Conservation (phyloP, 169 alveolate genomes). For the Miamiensis avidus region DNA sequence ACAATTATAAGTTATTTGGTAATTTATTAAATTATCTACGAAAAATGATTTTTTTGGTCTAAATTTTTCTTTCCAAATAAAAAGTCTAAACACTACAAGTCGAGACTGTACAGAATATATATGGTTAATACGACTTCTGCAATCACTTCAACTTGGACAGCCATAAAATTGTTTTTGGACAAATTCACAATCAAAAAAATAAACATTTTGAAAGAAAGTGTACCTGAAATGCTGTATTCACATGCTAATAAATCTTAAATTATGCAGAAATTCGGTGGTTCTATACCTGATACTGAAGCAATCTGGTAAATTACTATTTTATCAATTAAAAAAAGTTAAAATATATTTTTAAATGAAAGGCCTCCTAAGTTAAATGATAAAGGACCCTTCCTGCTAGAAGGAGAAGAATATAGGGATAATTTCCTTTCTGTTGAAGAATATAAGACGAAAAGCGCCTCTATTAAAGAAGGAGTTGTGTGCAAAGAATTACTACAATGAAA, state of each 20-base stretch:
- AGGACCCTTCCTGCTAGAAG: slow-evolving; percentile 1
- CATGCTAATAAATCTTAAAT: slow-evolving; percentile 25
- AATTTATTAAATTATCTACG: background rate
- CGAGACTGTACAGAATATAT: slow-evolving; percentile 42
- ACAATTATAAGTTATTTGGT: slow-evolving; percentile 26
- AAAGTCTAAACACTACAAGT: slow-evolving; percentile 32
- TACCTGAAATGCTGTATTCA: slow-evolving; percentile 8
- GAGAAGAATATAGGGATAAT: background rate
- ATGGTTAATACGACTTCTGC: slow-evolving; percentile 47
- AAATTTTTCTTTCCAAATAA: background rate
- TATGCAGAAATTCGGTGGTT: slow-evolving; percentile 40
- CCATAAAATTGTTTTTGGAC: slow-evolving; percentile 45
- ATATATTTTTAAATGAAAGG: background rate
- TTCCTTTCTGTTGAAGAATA: slow-evolving; percentile 8
- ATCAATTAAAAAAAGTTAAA: background rate
- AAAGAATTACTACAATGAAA: background rate
- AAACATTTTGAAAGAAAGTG: slow-evolving; percentile 31
- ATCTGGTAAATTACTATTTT: background rate
- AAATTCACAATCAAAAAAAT: slow-evolving; percentile 51
- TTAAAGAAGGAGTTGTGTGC: background rate
- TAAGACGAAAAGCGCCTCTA: background rate
- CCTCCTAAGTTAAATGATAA: slow-evolving; percentile 5
- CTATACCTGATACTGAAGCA: slow-evolving; percentile 3
- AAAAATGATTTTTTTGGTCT: background rate
- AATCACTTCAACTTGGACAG: slow-evolving; percentile 42